A percentile compares a stretch with the other conserved stretches of the same genome.
Evolutionary conservation across 2,329 filamentous ascomycete genomes (phyloP).

Genomic region (Corinectria fuckeliana): DNA sequence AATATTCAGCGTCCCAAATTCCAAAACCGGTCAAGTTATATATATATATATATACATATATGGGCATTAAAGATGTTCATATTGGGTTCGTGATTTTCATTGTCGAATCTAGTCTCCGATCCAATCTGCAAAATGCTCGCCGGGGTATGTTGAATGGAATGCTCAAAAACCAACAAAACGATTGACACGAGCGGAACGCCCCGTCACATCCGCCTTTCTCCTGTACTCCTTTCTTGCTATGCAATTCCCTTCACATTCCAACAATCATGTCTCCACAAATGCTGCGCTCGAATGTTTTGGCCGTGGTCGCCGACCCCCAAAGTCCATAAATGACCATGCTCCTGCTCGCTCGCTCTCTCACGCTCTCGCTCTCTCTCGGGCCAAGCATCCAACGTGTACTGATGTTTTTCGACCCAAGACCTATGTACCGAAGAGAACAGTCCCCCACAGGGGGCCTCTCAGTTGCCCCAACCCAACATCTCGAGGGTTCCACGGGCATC

Average conservation of each 20-base stretch:
- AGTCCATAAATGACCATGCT: constrained; percentile 31
- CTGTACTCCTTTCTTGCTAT: constrained; percentile 40
- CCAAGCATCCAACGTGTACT: constrained; percentile 19
- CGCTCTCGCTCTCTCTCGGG: constrained; percentile 16
- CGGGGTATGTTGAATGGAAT: constrained; percentile 41
- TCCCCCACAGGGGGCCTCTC: constrained; percentile 24
- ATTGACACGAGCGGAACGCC: constrained; percentile 26
- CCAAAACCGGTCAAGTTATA: neutral
- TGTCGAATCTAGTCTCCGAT: constrained; percentile 37
- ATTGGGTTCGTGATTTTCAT: constrained; percentile 35
- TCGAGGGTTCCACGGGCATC: constrained; percentile 65
- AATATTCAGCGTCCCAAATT: too few species aligned
- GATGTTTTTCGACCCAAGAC: constrained; percentile 32
- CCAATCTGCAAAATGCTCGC: constrained; percentile 37
- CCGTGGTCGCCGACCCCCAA: constrained; percentile 25
- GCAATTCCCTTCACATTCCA: constrained; percentile 42
- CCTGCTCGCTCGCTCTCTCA: constrained; percentile 15
- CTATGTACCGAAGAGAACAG: constrained; percentile 36
- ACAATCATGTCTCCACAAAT: constrained; percentile 38
- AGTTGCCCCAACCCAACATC: constrained; percentile 60
- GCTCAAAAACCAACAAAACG: constrained; percentile 37
- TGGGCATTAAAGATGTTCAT: constrained; percentile 31
- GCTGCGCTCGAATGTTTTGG: constrained; percentile 31
- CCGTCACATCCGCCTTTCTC: constrained; percentile 30
- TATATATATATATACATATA: neutral